Percentiles rank a stretch among this genome's conserved stretches.
Conservation (phyloP, 768 basidiomycete species). For the Tremella fuciformis region DNA sequence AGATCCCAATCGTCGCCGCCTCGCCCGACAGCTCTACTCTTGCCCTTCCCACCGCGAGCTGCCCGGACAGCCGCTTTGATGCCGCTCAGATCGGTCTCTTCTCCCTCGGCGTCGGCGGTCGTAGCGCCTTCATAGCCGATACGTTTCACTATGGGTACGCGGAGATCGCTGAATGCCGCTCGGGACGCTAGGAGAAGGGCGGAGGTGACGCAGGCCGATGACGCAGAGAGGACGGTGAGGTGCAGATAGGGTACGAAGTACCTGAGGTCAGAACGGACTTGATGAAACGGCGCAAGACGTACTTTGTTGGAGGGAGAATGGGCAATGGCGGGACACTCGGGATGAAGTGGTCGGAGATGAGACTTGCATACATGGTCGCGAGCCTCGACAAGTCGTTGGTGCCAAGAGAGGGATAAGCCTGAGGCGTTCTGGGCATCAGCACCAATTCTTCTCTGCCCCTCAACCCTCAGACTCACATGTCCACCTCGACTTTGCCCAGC, state of each 20-base stretch:
- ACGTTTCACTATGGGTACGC: constrained; percentile 43
- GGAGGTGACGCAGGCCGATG: constrained; percentile 32
- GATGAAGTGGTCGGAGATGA: constrained; percentile 46
- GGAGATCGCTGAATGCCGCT: constrained; percentile 42
- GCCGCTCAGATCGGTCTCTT: constrained; percentile 40
- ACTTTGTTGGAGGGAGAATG: constrained; percentile 44
- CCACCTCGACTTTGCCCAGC: constrained; percentile 47
- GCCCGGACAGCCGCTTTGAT: constrained; percentile 49
- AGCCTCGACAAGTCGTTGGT: constrained; percentile 19
- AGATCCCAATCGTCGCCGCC: constrained; percentile 51
- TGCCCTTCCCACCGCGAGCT: constrained; percentile 26
- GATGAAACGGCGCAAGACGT: constrained; percentile 7
- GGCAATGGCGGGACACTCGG: constrained; percentile 44
- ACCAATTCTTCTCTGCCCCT: not conserved
- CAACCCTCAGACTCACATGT: constrained; percentile 41
- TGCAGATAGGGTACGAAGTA: constrained; percentile 50
- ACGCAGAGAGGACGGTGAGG: constrained; percentile 43
- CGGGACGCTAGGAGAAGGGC: constrained; percentile 44
- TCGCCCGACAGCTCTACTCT: constrained; percentile 21
- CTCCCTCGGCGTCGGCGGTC: constrained; percentile 9
- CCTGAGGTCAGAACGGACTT: constrained; percentile 18
- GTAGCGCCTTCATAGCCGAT: constrained; percentile 37
- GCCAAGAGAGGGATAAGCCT: constrained; percentile 40
- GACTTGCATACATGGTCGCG: constrained; percentile 37
- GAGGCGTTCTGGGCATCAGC: constrained; percentile 33